These are phyloP conservation scores for Suhomyces atakaporum DNA, from an alignment of 1,139 yeast genomes.

Conservation along the genomic window DNA sequence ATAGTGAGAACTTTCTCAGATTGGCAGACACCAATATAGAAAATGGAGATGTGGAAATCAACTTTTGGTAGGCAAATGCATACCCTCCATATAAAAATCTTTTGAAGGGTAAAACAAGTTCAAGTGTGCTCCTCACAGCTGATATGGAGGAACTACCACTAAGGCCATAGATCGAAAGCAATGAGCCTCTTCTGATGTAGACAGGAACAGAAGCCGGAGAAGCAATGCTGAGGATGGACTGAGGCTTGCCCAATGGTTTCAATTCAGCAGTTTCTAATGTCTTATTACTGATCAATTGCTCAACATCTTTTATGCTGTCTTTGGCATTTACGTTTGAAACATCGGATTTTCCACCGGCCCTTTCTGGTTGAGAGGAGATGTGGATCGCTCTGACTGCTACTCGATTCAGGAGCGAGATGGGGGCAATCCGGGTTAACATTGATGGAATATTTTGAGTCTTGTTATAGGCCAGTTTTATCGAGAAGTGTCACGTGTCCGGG, in stretches of 20 bases:
- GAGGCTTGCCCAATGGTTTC: slow-evolving; percentile 46
- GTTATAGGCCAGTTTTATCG: neutral
- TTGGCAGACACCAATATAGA: slow-evolving; percentile 43
- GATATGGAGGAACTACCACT: slow-evolving; percentile 20
- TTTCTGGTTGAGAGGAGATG: slow-evolving; percentile 9
- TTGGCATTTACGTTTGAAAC: slow-evolving; percentile 14
- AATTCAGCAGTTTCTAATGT: slow-evolving; percentile 24
- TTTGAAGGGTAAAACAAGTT: slow-evolving; percentile 37
- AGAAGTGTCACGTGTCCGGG: neutral
- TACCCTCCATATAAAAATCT: slow-evolving; percentile 46
- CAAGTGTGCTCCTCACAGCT: slow-evolving; percentile 32
- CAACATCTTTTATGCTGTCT: slow-evolving; percentile 15
- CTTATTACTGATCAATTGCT: slow-evolving; percentile 12
- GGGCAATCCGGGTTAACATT: slow-evolving; percentile 5
- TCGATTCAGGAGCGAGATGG: slow-evolving; percentile 2
- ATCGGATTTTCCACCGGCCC: slow-evolving; percentile 10
- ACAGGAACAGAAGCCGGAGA: slow-evolving; percentile 63
- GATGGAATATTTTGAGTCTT: neutral
- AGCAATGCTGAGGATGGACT: slow-evolving; percentile 44
- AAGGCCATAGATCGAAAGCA: slow-evolving; percentile 49
- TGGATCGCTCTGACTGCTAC: slow-evolving; percentile 6
- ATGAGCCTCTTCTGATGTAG: slow-evolving; percentile 46
- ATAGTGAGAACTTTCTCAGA: slow-evolving; percentile 19
- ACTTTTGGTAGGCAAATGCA: slow-evolving; percentile 42
- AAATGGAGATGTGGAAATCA: slow-evolving; percentile 51